Conservation (phyloP, 2,329 filamentous ascomycete genomes). For the Thermomyces lanuginosus region DNA sequence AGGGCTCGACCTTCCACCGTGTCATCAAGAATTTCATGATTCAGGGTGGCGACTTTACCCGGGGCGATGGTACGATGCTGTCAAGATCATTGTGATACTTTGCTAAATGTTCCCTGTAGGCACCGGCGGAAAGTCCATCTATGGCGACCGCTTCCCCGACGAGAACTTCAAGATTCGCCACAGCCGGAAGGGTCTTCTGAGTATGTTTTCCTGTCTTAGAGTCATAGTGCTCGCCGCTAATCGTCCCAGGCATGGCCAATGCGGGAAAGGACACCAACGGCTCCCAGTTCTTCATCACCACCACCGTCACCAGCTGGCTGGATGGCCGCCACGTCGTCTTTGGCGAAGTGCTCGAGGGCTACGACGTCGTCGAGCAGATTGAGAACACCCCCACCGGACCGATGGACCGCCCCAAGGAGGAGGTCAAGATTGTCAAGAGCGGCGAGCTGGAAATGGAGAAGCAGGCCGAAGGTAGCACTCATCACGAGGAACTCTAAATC, state of each 20-base stretch:
- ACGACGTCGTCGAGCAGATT: constrained; percentile 49
- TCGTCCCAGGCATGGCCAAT: constrained; percentile 44
- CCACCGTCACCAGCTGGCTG: constrained; percentile 44
- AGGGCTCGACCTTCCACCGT: constrained; percentile 51
- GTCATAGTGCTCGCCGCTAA: constrained; percentile 4
- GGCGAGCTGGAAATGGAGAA: constrained; percentile 43
- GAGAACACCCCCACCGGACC: constrained; percentile 43
- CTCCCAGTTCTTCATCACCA: constrained; percentile 53
- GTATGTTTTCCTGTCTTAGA: no score
- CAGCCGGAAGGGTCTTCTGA: constrained; percentile 46
- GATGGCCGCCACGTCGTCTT: constrained; percentile 52
- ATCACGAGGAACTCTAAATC: constrained; percentile 47
- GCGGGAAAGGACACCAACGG: constrained; percentile 49
- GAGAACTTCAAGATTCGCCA: constrained; percentile 60
- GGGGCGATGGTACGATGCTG: constrained; percentile 35
- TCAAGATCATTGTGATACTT: neutral
- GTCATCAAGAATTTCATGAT: constrained; percentile 59
- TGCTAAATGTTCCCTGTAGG: constrained; percentile 20
- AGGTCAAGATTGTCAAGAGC: constrained; percentile 50
- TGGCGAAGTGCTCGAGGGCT: constrained; percentile 52
- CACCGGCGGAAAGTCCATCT: constrained; percentile 53
- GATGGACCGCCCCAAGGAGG: constrained; percentile 40
- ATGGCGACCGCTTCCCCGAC: constrained; percentile 49
- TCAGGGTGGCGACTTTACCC: constrained; percentile 53
- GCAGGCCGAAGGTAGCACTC: constrained; percentile 45